Base-by-base conservation (phyloP, 1,284 basidiomycete species). In the Fomitopsis schrenkii region DNA sequence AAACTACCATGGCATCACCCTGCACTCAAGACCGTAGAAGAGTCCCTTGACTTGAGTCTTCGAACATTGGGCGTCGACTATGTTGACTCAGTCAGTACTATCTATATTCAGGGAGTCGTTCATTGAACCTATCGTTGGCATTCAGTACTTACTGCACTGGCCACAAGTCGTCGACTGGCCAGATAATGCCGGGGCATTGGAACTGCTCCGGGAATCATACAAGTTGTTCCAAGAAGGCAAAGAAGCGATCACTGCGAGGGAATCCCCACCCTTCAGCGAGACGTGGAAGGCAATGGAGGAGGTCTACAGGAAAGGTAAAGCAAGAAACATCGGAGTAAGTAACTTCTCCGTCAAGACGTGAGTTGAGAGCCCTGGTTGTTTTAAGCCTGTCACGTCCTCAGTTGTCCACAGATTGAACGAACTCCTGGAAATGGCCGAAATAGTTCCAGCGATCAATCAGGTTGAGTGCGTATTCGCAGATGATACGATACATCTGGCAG, bases 281-380 rank as follows among this genome's bases (percentile, higher is more conserved):
- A 87, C 85, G 0, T 88, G 86, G 86, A 74, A 72, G 28, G 77
- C 79, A 58, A 84, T 87, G 82, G 85, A 88, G 72, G 80, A 79
- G 62, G 62, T 87, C 1, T 73, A 83, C 40, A 75, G 72, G 19
- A 76, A 76, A 28, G 71, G 71, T 0, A 67, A 83, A 71, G 80
- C 82, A 57, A 83, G 82, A 69, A 74, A 82, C 19, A 88, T 90
- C 65, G 88, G 88, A n/a, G 81, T 90, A 44, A 87, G 84, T 62
- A 91, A 90, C 74, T 89, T 89, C 72, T 85, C 83, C 57, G 77
- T 86, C 64, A 81, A 84, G 70, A 81, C 77, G 59, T 76, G 81
- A 65, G 72, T 36, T 17, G 28, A 19, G 9, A 9, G 4, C 30
- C 30, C 30, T 33, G 30, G 30, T 8, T 33, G 5, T 8, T 33